Percentiles rank a stretch among this genome's conserved stretches.
Evolutionary conservation across 2,329 filamentous ascomycete species (phyloP).

Genomic region (Talaromyces sp.): DNA sequence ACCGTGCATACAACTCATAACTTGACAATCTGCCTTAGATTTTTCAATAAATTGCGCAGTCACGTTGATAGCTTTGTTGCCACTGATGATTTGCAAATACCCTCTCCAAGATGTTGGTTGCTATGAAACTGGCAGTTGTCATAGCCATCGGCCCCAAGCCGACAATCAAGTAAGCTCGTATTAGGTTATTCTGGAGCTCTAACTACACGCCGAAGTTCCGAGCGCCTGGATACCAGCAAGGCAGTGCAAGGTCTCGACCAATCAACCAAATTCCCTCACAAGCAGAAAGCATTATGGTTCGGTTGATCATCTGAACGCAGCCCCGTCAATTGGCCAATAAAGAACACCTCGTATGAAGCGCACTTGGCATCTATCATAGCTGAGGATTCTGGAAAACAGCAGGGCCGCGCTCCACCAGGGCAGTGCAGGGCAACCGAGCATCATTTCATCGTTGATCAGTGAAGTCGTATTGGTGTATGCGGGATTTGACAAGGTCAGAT

Average conservation of each 20-base stretch:
- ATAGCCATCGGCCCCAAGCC: not conserved
- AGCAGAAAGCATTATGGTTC: not conserved
- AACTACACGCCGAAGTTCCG: not conserved
- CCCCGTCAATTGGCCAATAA: not conserved
- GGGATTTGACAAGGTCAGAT: not conserved
- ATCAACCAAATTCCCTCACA: not conserved
- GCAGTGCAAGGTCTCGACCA: not conserved
- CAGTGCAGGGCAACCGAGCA: not conserved
- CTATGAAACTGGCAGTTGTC: too few species aligned
- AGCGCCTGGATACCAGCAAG: not conserved
- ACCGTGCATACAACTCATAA: not conserved
- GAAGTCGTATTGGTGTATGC: not conserved
- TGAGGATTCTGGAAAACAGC: not conserved
- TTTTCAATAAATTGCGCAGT: too few species aligned
- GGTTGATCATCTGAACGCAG: not conserved
- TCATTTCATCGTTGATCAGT: not conserved
- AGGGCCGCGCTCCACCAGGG: not conserved
- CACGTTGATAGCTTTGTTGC: too few species aligned
- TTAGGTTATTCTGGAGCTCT: not conserved
- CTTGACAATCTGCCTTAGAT: too few species aligned
- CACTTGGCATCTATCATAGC: not conserved
- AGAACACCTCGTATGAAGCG: not conserved
- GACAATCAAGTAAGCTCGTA: not conserved
- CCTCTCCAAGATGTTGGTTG: not conserved
- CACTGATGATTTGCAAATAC: too few species aligned